Percentiles rank a stretch among this genome's conserved stretches.
Evolutionary conservation across 2,329 filamentous ascomycete genomes (phyloP).

Genomic region (Thermochaetoides dissita): DNA sequence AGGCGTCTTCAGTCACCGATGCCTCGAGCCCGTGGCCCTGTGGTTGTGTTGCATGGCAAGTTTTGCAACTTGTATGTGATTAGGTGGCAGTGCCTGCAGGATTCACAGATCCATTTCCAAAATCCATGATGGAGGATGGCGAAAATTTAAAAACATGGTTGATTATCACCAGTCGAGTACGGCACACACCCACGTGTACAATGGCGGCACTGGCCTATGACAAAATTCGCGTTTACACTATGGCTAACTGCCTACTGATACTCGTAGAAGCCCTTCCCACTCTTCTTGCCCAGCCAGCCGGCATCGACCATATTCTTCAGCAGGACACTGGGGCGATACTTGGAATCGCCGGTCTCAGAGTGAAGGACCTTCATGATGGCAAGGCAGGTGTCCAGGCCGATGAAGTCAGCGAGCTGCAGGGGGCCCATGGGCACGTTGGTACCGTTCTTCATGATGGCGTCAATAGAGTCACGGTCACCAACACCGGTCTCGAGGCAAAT

Average conservation of each 20-base stretch:
- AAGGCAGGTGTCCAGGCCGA: constrained; percentile 88
- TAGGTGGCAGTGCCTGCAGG: no score
- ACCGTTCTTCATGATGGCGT: constrained; percentile 97
- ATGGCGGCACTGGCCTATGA: no score
- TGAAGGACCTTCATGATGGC: constrained; percentile 95
- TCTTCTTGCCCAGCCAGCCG: constrained; percentile 96
- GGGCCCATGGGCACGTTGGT: constrained; percentile 98
- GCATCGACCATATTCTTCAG: constrained; percentile 94
- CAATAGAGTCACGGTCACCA: constrained; percentile 79
- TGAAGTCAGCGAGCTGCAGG: constrained; percentile 86
- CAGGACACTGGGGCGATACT: constrained; percentile 82
- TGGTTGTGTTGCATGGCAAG: no score
- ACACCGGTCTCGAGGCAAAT: constrained; percentile 92
- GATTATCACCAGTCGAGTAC: no score
- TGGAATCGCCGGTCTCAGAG: constrained; percentile 82
- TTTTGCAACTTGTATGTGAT: no score
- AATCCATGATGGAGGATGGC: no score
- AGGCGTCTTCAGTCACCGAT: no score
- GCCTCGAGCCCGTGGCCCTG: no score
- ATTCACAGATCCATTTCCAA: no score
- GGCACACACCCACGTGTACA: no score
- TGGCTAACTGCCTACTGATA: constrained; percentile 37
- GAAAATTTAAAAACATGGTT: no score
- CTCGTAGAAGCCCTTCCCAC: constrained; percentile 87
- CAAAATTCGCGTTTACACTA: no score